phyloP scores from a whole-genome alignment of 2,329 filamentous ascomycete genomes.

The Aspergillus hortae region DNA sequence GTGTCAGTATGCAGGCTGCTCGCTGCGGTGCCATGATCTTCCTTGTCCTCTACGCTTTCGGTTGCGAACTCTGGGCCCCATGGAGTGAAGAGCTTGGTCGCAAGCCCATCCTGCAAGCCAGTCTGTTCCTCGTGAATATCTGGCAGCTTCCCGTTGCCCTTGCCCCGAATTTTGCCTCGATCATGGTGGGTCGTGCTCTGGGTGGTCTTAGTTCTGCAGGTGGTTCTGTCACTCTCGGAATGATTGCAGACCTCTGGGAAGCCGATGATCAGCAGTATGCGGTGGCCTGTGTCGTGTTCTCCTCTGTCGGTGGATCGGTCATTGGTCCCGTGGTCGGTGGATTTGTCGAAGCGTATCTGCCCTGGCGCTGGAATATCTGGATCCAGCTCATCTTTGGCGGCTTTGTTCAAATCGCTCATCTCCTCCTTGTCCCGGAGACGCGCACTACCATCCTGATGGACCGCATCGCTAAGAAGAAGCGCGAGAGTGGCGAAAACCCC shows the following conservation, averaged over 20 bases:
- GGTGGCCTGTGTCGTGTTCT: conserved; percentile 73
- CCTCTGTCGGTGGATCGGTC: conserved; percentile 72
- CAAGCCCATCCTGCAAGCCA: conserved; percentile 69
- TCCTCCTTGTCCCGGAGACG: conserved; percentile 72
- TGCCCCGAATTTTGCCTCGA: conserved; percentile 67
- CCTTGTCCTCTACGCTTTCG: conserved; percentile 75
- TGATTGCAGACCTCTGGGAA: conserved; percentile 73
- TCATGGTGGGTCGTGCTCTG: conserved; percentile 67
- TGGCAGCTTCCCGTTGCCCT: conserved; percentile 71
- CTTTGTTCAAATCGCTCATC: conserved; percentile 64
- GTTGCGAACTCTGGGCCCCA: conserved; percentile 83
- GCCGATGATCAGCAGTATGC: conserved; percentile 70
- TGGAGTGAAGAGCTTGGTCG: conserved; percentile 83
- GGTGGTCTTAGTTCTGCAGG: conserved; percentile 69
- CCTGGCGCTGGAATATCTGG: conserved; percentile 79
- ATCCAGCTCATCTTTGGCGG: conserved; percentile 77
- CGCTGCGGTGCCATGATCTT: conserved; percentile 75
- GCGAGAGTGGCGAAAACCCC: conserved; percentile 55
- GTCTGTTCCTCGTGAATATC: conserved; percentile 71
- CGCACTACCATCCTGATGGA: conserved; percentile 74
- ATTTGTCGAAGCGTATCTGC: conserved; percentile 64
- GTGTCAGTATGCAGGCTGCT: conserved; percentile 64
- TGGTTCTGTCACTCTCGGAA: conserved; percentile 69
- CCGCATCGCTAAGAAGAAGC: conserved; percentile 69
- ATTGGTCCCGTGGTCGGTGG: conserved; percentile 76